Evolutionary conservation across 75 land plant species (phyloP).

Genomic region (Picea sitchensis): DNA sequence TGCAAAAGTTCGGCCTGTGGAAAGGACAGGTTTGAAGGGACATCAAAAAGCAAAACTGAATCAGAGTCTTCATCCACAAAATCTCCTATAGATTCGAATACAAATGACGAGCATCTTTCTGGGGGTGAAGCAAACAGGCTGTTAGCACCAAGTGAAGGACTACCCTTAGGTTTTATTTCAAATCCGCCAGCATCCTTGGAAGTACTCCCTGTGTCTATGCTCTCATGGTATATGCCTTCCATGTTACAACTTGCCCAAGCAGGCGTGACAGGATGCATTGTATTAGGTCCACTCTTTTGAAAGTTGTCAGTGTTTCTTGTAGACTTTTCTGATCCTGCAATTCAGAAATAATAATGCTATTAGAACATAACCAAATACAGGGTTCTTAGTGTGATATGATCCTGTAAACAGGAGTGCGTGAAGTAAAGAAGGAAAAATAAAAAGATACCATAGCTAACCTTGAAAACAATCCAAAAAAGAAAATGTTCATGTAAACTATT

Average conservation of each 20-base stretch:
- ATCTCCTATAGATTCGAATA: neutral
- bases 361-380: neutral
- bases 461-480: neutral
- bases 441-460: neutral
- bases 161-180: neutral
- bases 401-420: neutral
- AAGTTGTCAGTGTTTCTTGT: neutral
- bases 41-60: slow-evolving; percentile 14
- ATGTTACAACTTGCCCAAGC: neutral
- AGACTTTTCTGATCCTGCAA: slow-evolving; percentile 12
- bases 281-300: neutral
- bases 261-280: slow-evolving; percentile 4
- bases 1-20: slow-evolving; percentile 14
- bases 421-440: no score
- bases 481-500: neutral
- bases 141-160: neutral
- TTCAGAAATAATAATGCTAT: neutral
- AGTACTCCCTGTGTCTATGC: slow-evolving; percentile 14
- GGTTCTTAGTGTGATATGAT: neutral
- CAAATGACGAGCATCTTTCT: slow-evolving; percentile 3
- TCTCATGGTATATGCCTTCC: slow-evolving; percentile 8
- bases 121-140: slow-evolving; percentile 6
- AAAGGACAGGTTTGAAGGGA: slow-evolving; percentile 14
- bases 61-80: slow-evolving; percentile 9
- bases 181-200: slow-evolving; percentile 10